Conservation (phyloP, 257 asterid genomes). For the Fraxinus excelsior region DNA sequence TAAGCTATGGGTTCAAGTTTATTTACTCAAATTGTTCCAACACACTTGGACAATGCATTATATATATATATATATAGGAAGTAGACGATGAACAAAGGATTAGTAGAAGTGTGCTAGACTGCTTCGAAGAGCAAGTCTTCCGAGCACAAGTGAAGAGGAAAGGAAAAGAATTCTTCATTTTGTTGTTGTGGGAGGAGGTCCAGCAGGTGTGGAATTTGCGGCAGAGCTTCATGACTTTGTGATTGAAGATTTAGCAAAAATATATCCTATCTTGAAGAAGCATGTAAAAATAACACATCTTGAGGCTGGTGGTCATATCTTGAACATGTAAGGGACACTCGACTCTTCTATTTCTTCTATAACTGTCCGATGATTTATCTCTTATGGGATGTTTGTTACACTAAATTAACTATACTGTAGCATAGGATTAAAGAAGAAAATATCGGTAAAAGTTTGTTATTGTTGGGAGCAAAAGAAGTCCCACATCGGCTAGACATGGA, state of each 20-base stretch:
- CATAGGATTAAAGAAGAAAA: background rate
- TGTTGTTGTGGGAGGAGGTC: conserved; percentile 94
- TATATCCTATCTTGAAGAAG: conserved; percentile 68
- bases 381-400: background rate
- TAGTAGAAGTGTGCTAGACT: conserved; percentile 71
- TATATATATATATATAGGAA: conserved; percentile 44
- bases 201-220: conserved; percentile 87
- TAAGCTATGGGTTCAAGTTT: too few species aligned
- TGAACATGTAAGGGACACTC: conserved; percentile 58
- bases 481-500: too few species aligned
- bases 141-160: conserved; percentile 67
- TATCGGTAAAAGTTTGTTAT: background rate
- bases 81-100: conserved; percentile 88
- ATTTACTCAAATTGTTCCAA: background rate
- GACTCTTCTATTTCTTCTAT: background rate
- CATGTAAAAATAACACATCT: conserved; percentile 81
- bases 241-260: conserved; percentile 62
- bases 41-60: background rate
- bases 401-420: too few species aligned
- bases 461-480: too few species aligned
- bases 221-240: conserved; percentile 95
- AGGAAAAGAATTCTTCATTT: conserved; percentile 77
- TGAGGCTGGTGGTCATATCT: conserved; percentile 85
- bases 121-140: conserved; percentile 90
- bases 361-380: background rate